phyloP scores from a whole-genome alignment of 2,329 filamentous ascomycete genomes.

The Epichloe bromicola region DNA sequence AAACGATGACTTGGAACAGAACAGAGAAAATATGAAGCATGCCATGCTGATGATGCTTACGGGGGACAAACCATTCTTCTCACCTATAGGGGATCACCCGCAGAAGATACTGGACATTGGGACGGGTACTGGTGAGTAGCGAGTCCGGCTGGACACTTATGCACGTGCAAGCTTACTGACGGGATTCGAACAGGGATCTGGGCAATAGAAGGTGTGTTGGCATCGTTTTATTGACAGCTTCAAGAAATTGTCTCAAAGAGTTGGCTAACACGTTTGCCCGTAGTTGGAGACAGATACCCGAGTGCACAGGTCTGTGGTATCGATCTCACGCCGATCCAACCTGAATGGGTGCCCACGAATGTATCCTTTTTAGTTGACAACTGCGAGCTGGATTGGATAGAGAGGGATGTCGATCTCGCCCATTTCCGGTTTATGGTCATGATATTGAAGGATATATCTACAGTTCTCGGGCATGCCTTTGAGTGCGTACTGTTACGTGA shows the following conservation, averaged over 20 bases:
- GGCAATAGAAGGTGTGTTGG: constrained; percentile 5
- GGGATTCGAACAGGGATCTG: constrained; percentile 6
- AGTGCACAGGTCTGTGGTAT: constrained; percentile 24
- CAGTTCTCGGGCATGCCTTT: constrained; percentile 9
- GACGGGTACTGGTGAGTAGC: constrained; percentile 13
- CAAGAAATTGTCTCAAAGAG: not conserved
- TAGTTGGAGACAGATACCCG: constrained; percentile 17
- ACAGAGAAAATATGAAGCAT: constrained; percentile 27
- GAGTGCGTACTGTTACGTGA: constrained; percentile 6
- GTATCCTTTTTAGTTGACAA: constrained; percentile 26
- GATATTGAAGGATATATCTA: constrained; percentile 8
- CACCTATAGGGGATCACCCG: constrained; percentile 24
- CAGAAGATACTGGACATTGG: constrained; percentile 28
- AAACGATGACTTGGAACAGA: constrained; percentile 26
- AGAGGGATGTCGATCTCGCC: constrained; percentile 16
- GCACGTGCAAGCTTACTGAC: not conserved
- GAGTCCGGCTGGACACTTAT: not conserved
- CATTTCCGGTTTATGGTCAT: constrained; percentile 16
- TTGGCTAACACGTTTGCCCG: not conserved
- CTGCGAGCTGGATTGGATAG: constrained; percentile 19
- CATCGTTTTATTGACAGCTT: not conserved
- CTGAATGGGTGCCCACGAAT: constrained; percentile 26
- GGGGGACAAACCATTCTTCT: constrained; percentile 24
- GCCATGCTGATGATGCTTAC: constrained; percentile 22
- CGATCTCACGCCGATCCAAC: constrained; percentile 28